Conservation (phyloP, 106 monocot genomes). For the Vanilla planifolia region DNA sequence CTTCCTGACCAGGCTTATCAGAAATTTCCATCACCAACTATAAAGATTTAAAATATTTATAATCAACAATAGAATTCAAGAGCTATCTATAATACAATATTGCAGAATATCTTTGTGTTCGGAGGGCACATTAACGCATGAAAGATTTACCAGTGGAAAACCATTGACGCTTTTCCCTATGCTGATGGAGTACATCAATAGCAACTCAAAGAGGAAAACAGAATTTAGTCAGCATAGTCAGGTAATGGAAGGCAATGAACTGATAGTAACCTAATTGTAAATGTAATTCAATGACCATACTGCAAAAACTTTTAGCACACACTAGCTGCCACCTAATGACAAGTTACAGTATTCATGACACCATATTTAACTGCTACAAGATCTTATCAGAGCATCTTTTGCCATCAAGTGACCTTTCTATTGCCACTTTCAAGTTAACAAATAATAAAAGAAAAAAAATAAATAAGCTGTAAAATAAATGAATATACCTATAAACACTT, state of each 20-base stretch:
- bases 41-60: background rate
- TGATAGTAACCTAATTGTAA: background rate
- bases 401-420: background rate
- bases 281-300: background rate
- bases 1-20: constrained; percentile 9
- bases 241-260: background rate
- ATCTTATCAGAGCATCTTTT: background rate
- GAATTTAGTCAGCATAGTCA: constrained; percentile 1
- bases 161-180: constrained; percentile 11
- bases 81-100: background rate
- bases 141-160: constrained; percentile 11
- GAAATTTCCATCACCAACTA: constrained; percentile 10
- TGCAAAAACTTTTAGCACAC: background rate
- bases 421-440: background rate
- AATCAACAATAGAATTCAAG: background rate
- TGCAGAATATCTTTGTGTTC: background rate
- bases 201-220: constrained; percentile 8
- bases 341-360: background rate
- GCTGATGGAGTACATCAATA: background rate
- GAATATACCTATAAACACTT: constrained; percentile 38
- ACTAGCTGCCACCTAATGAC: background rate
- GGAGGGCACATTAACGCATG: too few relatives aligned
- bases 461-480: background rate
- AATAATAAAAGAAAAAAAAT: background rate
- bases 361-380: background rate